phyloP scores from a whole-genome alignment of 2,329 filamentous ascomycete genomes.

The Colletotrichum karsti region DNA sequence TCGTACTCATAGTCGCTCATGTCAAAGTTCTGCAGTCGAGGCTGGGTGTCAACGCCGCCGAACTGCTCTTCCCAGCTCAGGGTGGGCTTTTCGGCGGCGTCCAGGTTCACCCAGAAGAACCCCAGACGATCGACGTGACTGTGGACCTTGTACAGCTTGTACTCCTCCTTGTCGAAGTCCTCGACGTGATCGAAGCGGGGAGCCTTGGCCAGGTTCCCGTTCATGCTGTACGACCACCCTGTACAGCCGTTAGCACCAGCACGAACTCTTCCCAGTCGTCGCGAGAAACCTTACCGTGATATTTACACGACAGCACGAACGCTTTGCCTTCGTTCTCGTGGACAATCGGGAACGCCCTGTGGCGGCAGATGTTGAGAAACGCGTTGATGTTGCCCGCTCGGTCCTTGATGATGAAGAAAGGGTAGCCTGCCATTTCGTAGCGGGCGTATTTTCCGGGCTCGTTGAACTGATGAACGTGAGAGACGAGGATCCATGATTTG shows the following conservation, averaged over 20 bases:
- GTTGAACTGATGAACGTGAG: conserved; percentile 29
- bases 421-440: conserved; percentile 28
- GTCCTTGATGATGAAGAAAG: conserved; percentile 31
- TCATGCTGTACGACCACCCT: conserved; percentile 54
- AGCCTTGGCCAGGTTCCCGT: conserved; percentile 52
- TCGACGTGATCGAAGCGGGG: conserved; percentile 48
- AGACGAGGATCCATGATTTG: conserved; percentile 39
- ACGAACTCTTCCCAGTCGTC: not conserved
- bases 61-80: conserved; percentile 52
- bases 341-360: conserved; percentile 29
- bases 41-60: conserved; percentile 31
- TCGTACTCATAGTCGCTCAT: conserved; percentile 36
- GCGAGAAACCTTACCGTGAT: not conserved
- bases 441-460: conserved; percentile 22
- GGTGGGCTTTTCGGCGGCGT: conserved; percentile 43
- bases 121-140: conserved; percentile 52
- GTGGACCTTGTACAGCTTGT: conserved; percentile 56
- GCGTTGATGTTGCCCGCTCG: conserved; percentile 23
- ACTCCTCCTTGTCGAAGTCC: conserved; percentile 48
- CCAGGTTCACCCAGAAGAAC: conserved; percentile 60
- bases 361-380: conserved; percentile 30
- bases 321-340: not conserved
- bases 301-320: not conserved
- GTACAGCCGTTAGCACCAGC: not conserved
- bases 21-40: conserved; percentile 31